phyloP scores from a whole-genome alignment of 2,329 filamentous ascomycete genomes.

The Aspergillus amoenus region DNA sequence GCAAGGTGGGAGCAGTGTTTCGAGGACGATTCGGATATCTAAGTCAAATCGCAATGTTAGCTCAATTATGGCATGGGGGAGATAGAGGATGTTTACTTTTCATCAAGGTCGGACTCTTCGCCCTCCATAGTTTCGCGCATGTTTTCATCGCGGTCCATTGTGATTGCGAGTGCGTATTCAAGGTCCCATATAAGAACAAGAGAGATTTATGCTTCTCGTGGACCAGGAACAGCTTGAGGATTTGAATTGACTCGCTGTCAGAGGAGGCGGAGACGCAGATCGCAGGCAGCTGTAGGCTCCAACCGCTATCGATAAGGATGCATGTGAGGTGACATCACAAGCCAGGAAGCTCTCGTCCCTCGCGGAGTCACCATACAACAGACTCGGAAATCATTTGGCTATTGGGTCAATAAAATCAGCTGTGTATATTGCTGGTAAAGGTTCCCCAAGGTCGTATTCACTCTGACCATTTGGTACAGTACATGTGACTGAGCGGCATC shows the following conservation, averaged over 20 bases:
- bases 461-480: too few relatives aligned
- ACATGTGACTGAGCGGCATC: too few relatives aligned
- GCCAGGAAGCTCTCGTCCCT: too few relatives aligned
- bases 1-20: constrained; percentile 76
- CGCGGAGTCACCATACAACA: too few relatives aligned
- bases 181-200: not conserved
- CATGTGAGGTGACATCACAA: constrained; percentile 26
- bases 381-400: too few relatives aligned
- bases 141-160: constrained; percentile 32
- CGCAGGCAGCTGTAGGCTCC: constrained; percentile 11
- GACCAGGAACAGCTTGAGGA: not conserved
- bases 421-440: too few relatives aligned
- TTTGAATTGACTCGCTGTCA: not conserved
- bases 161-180: not conserved
- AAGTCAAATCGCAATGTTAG: not conserved
- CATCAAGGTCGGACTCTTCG: constrained; percentile 30
- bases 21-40: constrained; percentile 80
- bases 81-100: constrained; percentile 25
- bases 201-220: not conserved
- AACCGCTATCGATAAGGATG: constrained; percentile 25
- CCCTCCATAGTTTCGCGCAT: constrained; percentile 16
- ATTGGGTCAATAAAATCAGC: too few relatives aligned
- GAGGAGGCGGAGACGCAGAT: not conserved
- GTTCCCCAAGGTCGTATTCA: too few relatives aligned
- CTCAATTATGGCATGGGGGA: not conserved